Evolutionary conservation across 2,329 filamentous ascomycete genomes (phyloP), one percentile per base, ranked within the genome.

Genomic region (Curvularia hawaiiensis): DNA sequence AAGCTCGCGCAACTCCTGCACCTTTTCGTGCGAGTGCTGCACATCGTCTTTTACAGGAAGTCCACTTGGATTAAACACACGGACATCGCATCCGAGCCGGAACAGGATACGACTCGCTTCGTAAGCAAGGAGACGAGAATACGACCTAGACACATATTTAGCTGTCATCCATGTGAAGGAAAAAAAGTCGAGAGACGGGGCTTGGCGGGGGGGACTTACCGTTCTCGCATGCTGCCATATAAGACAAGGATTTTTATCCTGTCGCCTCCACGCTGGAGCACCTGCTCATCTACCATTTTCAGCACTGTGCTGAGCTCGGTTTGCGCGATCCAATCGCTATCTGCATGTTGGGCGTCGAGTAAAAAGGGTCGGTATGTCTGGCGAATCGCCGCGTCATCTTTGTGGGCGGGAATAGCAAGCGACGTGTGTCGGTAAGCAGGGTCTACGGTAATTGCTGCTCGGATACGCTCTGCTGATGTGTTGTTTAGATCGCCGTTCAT

Each of bases 71-170:
- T 89, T 75, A 67, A 82, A 89, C 1, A 89, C 77, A 4, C 87
- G 83, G 2, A 89, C 87, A 61, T 89, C 87, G 66, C 86, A 89
- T 24, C 87, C 87, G 0, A 90, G 80, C 3, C 86, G 82, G 69
- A 82, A 84, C 2, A 90, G 81, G 43, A 89, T 86, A 0, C 87
- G 78, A 2, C 79, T 79, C 6, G 81, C 82, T 72, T 90, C 87
- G 39, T 78, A 85, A 1, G 87, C 85, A 2, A 88, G 76, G 0
- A 89, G 78, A 4, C 79, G 76, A 0, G 85, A 88, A 66, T 85
- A 89, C 1, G 87, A 89, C 28, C 84, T 82, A 54, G 46, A 9
- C 3, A 4, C 1, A 8, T 1, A 18, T 8, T 38, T 12, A 28
- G 11, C 1, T 20, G 16, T 16, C 12, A 2, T 10, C 3, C 12